These are phyloP conservation scores for Neonectria faginata DNA, from an alignment of 2,329 filamentous ascomycete genomes.

Conservation along the genomic window DNA sequence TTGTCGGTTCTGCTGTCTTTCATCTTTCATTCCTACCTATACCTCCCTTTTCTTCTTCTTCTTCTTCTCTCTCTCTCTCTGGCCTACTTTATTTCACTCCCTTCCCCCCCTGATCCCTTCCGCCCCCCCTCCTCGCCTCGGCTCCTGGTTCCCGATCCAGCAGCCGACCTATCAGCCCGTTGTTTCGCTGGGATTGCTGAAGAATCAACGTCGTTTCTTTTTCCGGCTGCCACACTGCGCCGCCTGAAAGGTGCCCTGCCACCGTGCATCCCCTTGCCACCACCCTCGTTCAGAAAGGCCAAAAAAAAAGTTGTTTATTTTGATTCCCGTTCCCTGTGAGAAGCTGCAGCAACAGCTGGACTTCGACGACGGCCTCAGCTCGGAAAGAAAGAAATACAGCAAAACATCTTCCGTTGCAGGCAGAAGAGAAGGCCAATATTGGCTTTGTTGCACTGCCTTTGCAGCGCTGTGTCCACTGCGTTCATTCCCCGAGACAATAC, in stretches of 20 bases:
- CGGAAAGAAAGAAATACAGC: neutral
- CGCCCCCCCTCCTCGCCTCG: conserved; percentile 17
- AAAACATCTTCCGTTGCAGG: too few species aligned
- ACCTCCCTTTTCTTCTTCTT: conserved; percentile 32
- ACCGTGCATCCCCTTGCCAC: conserved; percentile 7
- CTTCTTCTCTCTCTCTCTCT: conserved; percentile 28
- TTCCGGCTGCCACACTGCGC: conserved; percentile 3
- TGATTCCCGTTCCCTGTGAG: neutral
- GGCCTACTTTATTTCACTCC: conserved; percentile 1
- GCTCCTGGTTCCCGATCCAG: conserved; percentile 30
- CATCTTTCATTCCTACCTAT: conserved; percentile 5
- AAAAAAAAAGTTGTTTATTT: neutral
- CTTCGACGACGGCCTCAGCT: neutral
- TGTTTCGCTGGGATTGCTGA: conserved; percentile 39
- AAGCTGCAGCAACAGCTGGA: neutral
- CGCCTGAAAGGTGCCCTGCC: conserved; percentile 11
- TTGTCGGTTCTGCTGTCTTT: conserved; percentile 19
- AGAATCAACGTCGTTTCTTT: conserved; percentile 33
- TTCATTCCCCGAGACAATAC: conserved; percentile 25
- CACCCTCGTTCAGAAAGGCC: neutral
- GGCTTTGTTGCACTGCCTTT: neutral
- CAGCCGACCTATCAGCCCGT: conserved; percentile 29
- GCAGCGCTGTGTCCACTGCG: conserved; percentile 9
- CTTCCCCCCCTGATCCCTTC: conserved; percentile 18
- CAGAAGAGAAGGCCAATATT: neutral